phyloP scores from a whole-genome alignment of 257 asterid genomes.

The Ilex asprella region DNA sequence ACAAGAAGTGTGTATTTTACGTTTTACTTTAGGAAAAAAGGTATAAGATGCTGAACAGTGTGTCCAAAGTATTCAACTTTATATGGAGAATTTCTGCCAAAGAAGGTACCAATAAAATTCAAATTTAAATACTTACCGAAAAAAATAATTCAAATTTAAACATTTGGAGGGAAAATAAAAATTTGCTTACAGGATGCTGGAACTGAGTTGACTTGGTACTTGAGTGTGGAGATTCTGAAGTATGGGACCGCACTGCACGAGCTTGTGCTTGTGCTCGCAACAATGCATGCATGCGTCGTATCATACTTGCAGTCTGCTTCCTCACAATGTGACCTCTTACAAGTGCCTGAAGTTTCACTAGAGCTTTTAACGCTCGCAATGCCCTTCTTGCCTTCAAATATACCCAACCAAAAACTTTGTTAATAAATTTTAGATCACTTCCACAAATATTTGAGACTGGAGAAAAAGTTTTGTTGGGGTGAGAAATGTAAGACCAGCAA shows the following conservation, averaged over 20 bases:
- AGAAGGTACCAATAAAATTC: background rate
- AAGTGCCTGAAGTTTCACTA: slow-evolving; percentile 88
- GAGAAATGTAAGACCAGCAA: no score
- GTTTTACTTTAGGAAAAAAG: no score
- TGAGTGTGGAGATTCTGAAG: slow-evolving; percentile 53
- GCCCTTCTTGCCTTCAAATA: slow-evolving; percentile 69
- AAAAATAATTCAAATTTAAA: slow-evolving; percentile 9
- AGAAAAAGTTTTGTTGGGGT: no score
- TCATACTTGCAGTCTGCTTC: slow-evolving; percentile 49
- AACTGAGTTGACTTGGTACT: slow-evolving; percentile 45
- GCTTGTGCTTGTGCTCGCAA: slow-evolving; percentile 61
- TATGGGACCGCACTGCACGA: slow-evolving; percentile 35
- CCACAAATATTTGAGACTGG: no score
- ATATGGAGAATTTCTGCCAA: no score
- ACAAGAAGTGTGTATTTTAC: no score
- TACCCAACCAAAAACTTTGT: background rate
- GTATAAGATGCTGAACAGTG: no score
- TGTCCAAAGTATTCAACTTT: no score
- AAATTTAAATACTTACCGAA: slow-evolving; percentile 8
- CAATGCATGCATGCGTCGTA: slow-evolving; percentile 53
- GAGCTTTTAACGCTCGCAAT: slow-evolving; percentile 67
- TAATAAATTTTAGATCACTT: background rate
- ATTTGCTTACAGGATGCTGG: slow-evolving; percentile 32
- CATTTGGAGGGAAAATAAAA: slow-evolving; percentile 13
- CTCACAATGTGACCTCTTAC: slow-evolving; percentile 76